These are phyloP conservation scores for Pseudogymnoascus sp. DNA, from an alignment of 2,329 filamentous ascomycete genomes.

Conservation along the genomic window DNA sequence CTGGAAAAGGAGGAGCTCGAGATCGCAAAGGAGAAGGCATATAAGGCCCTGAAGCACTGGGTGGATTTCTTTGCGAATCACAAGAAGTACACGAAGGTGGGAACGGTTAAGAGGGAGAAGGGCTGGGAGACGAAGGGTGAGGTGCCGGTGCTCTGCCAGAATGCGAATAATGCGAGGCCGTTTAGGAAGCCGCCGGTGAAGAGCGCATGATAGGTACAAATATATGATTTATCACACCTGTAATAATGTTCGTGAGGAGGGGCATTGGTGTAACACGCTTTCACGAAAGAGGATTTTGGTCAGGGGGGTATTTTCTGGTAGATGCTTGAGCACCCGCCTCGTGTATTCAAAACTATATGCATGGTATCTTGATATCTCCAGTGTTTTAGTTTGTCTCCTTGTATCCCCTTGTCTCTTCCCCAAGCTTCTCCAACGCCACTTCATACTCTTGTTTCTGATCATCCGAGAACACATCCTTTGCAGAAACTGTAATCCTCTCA, in stretches of 20 bases:
- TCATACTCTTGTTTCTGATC: conserved; percentile 36
- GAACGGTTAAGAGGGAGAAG: conserved; percentile 56
- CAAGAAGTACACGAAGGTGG: conserved; percentile 74
- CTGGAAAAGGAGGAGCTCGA: conserved; percentile 54
- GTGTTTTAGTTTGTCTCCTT: background rate
- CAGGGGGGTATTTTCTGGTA: background rate
- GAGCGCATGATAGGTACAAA: conserved; percentile 13
- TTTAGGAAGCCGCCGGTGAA: conserved; percentile 50
- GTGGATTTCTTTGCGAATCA: conserved; percentile 70
- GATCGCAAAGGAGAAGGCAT: conserved; percentile 55
- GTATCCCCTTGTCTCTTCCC: conserved; percentile 37
- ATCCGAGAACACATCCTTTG: conserved; percentile 30
- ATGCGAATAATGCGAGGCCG: conserved; percentile 51
- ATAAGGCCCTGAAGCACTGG: conserved; percentile 69
- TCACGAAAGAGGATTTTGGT: background rate
- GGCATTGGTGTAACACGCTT: background rate
- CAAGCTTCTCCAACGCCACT: conserved; percentile 51
- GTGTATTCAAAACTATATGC: background rate
- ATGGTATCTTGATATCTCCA: conserved; percentile 4
- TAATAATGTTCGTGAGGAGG: background rate
- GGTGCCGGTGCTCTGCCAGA: conserved; percentile 50
- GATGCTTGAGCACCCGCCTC: background rate
- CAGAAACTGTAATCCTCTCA: conserved; percentile 35
- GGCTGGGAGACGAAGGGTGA: conserved; percentile 52
- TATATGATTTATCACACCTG: background rate